Evolutionary conservation across 805 yeast genomes (phyloP), one percentile per base, ranked within the genome.

Genomic region (Ogataea zsoltii): DNA sequence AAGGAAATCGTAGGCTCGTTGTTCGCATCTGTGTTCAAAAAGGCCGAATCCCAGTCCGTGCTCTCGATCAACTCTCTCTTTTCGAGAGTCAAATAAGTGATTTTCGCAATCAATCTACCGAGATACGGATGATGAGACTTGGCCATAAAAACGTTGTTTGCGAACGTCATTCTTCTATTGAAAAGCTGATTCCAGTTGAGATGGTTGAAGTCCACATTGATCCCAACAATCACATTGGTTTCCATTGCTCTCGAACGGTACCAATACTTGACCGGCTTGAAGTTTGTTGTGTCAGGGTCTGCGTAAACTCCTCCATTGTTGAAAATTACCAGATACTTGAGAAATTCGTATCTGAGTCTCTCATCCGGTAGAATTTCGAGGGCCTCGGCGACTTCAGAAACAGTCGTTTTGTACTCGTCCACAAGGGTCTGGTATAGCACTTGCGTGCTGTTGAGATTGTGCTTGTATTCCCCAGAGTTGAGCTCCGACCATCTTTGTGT

Each of bases 291-390:
- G 53, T 79, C 83, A 18, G 75, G 71, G 50, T 79, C 83, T 3
- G 80, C 70, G 51, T 77, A 78, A 3, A 75, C 73, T 6, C 85
- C 85, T 33, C 85, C 85, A 33, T 65, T 60, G 3, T 78, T 69
- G 44, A 54, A 76, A 5, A 78, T 48, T 13, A 76, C 64, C 41
- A 77, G 63, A 53, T 78, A 79, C 40, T 80, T 63, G 59, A 76
- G 72, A 51, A 77, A 77, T 54, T 79, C 83, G 66, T 71, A 71
- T 47, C 63, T 59, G 45, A 73, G 58, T 18, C 72, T 64, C n/a
- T 63, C 68, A 55, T 75, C 75, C 1, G 83, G 83, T 45, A 79
- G 59, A 9, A 56, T 42, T 41, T 71, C 71, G 55, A 65, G 75
- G 2, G 81, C 72, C 33, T 70, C 74, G 13, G 71, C 47, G 32